Evolutionary conservation across 306 rosid species (phyloP).

Genomic region (Senna siamea): DNA sequence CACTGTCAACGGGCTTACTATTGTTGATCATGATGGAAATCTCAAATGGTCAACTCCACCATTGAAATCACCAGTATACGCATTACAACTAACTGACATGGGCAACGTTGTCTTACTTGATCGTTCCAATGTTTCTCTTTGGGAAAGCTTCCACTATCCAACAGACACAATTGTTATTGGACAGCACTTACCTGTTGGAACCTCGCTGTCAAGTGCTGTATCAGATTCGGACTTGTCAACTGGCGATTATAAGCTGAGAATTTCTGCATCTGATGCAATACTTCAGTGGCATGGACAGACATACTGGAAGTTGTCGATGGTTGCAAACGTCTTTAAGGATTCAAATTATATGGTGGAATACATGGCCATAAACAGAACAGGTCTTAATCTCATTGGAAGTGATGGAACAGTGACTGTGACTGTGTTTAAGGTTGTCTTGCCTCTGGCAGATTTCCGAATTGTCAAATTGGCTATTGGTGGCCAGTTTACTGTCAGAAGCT

Average conservation of each 20-base stretch:
- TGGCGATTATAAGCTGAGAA: constrained; percentile 55
- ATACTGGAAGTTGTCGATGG: constrained; percentile 82
- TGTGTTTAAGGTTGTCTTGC: constrained; percentile 54
- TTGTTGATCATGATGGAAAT: constrained; percentile 47
- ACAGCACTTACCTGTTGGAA: constrained; percentile 62
- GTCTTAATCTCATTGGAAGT: constrained; percentile 64
- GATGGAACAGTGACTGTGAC: constrained; percentile 48
- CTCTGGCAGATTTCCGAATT: constrained; percentile 56
- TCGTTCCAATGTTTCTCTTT: constrained; percentile 64
- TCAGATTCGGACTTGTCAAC: constrained; percentile 59
- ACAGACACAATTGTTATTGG: constrained; percentile 88
- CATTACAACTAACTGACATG: constrained; percentile 60
- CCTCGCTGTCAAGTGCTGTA: constrained; percentile 51
- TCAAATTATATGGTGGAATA: constrained; percentile 52
- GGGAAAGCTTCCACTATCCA: constrained; percentile 89
- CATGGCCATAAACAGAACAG: constrained; percentile 64
- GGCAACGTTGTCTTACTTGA: constrained; percentile 84
- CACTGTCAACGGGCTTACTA: constrained; percentile 52
- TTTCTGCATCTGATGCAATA: constrained; percentile 63
- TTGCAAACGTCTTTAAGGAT: constrained; percentile 42
- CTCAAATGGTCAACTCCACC: constrained; percentile 82
- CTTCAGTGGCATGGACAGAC: constrained; percentile 78
- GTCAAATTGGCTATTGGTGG: constrained; percentile 67
- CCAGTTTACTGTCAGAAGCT: constrained; percentile 59
- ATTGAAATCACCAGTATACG: constrained; percentile 50